Evolutionary conservation across 257 asterid genomes (phyloP), one percentile per base, ranked within the genome.

Genomic region (Leonotis leonurus): DNA sequence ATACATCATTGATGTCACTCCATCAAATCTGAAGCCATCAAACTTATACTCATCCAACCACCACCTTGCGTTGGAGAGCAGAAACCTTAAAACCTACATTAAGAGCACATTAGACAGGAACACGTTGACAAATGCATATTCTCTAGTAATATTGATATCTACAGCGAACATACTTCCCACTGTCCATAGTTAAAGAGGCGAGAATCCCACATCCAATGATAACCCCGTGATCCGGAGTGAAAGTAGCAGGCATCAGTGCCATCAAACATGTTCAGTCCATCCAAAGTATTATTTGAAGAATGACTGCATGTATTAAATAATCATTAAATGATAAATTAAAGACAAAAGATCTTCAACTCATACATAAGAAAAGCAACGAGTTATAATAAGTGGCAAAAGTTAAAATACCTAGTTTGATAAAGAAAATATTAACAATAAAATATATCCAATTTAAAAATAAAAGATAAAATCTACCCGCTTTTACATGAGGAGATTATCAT

Each of bases 191-290:
- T 93, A 78, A 93, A 93, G 80, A 89, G 96, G 27, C 97, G 94
- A 72, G 99, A 93, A 73, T 89, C 99, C 99, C 99, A 93, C 87
- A 93, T 79, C 97, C 96, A 89, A 66, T 93, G 99, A 75, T 93
- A 79, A 65, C 99, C 99, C 27, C 87, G 88, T 14, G 88, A 24
- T 62, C 96, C 97, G 72, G 99, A 83, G 86, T 93, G 99, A 69
- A 93, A 89, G 73, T 89, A 93, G 74, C 97, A 87, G 77, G 85
- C 69, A 75, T 93, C 99, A 22, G 99, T 93, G 56, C 99, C 99
- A 66, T 93, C 99, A 72, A 89, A 87, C 99, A 93, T 89, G 96
- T 93, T 89, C 77, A 93, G 79, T 50, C 99, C 99, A 79, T 93
- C 99, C 82, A 93, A 87, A 73, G 99, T 93, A 73, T 93, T 93